A percentile compares a stretch with the other conserved stretches of the same genome.
Conservation (phyloP, 169 alveolate species). For the Amoebophrya sp. region DNA sequence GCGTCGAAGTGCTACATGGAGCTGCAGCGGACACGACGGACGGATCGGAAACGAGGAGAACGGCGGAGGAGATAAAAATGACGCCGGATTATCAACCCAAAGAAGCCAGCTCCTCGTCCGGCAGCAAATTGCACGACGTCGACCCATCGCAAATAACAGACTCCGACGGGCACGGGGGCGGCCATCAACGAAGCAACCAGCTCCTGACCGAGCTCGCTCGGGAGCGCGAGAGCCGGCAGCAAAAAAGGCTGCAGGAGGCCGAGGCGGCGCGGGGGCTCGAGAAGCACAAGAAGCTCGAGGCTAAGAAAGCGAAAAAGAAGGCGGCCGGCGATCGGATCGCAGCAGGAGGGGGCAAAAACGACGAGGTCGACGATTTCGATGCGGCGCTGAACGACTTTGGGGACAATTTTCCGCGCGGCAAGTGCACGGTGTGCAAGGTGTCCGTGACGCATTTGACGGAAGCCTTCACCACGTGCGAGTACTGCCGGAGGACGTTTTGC, state of each 20-base stretch:
- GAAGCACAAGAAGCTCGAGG: neutral
- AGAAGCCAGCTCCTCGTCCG: too few species aligned
- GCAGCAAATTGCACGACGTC: too few species aligned
- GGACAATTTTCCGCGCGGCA: neutral
- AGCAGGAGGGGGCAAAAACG: neutral
- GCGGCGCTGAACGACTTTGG: neutral
- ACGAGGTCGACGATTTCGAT: neutral
- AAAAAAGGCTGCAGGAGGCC: neutral
- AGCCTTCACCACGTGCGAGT: neutral
- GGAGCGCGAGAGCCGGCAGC: neutral
- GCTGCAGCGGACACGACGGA: neutral
- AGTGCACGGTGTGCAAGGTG: neutral
- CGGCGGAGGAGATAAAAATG: too few species aligned
- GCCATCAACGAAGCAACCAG: neutral
- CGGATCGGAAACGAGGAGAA: neutral
- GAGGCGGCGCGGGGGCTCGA: neutral
- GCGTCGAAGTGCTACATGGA: neutral
- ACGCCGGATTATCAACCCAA: too few species aligned
- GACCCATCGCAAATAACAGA: too few species aligned
- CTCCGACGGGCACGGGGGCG: too few species aligned
- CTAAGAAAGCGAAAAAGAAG: neutral
- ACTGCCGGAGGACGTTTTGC: neutral
- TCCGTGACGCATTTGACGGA: neutral
- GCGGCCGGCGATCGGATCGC: neutral
- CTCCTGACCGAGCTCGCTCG: neutral